A percentile compares a stretch with the other conserved stretches of the same genome.
phyloP scores from a whole-genome alignment of 2,329 filamentous ascomycete species.

The Fusarium fracticaudum region DNA sequence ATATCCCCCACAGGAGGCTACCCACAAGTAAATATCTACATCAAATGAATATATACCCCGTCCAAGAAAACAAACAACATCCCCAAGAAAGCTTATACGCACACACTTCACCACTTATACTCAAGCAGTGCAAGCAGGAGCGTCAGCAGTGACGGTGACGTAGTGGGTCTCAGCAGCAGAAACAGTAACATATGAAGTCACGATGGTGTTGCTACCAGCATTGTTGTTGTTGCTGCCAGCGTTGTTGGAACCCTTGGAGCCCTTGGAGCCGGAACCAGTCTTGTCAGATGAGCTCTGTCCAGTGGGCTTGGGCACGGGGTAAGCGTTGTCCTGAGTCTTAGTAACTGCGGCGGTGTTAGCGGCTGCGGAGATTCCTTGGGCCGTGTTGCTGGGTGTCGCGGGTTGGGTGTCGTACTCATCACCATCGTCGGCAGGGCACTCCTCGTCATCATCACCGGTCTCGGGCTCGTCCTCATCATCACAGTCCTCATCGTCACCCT shows the following conservation, averaged over 20 bases:
- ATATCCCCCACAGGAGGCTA: constrained; percentile 42
- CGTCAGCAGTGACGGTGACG: constrained; percentile 26
- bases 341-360: not conserved
- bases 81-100: not conserved
- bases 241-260: not conserved
- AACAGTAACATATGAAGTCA: constrained; percentile 34
- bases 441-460: constrained; percentile 25
- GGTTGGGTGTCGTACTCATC: constrained; percentile 16
- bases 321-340: not conserved
- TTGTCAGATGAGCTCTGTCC: not conserved
- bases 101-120: not conserved
- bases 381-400: not conserved
- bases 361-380: constrained; percentile 1
- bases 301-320: not conserved
- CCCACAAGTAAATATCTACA: constrained; percentile 43
- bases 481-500: constrained; percentile 29
- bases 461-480: constrained; percentile 16
- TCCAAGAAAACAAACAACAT: not conserved
- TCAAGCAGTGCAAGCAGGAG: constrained; percentile 22
- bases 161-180: not conserved
- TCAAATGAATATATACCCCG: constrained; percentile 17
- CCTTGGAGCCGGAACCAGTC: not conserved
- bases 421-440: constrained; percentile 32
- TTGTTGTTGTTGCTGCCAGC: not conserved
- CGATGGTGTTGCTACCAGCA: constrained; percentile 2